Conservation (phyloP, 163 green algal genomes). For the Coccomyxa subellipsoidea region DNA sequence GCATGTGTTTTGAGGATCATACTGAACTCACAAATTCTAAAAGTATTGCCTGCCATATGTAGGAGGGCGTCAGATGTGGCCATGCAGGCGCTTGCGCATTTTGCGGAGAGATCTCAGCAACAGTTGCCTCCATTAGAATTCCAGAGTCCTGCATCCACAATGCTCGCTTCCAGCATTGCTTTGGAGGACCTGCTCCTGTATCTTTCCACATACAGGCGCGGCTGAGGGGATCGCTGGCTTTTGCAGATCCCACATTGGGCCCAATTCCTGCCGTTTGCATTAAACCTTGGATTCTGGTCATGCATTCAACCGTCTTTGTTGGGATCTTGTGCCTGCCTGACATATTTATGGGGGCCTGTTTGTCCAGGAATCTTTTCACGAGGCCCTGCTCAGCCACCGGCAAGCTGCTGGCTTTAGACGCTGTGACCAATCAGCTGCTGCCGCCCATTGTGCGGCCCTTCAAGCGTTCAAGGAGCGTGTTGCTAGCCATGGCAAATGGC, state of each 20-base stretch:
- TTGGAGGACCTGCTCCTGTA: constrained; percentile 60
- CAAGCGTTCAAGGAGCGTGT: not conserved
- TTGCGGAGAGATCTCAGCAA: constrained; percentile 19
- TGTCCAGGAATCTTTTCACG: constrained; percentile 46
- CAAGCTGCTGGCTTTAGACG: constrained; percentile 48
- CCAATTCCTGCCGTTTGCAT: too few relatives aligned
- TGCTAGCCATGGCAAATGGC: not conserved
- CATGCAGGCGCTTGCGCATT: constrained; percentile 43
- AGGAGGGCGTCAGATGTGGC: constrained; percentile 39
- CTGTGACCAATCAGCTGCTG: constrained; percentile 36
- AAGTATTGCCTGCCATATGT: too few relatives aligned
- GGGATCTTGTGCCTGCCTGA: not conserved
- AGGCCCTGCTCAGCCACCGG: constrained; percentile 40
- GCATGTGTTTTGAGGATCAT: too few relatives aligned
- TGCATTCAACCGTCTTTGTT: not conserved
- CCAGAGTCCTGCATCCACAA: not conserved
- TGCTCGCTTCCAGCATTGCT: constrained; percentile 11
- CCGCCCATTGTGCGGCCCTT: constrained; percentile 52
- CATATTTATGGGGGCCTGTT: not conserved
- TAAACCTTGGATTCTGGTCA: too few relatives aligned
- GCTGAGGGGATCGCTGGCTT: too few relatives aligned
- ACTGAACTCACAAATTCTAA: too few relatives aligned
- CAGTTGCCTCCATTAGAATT: not conserved
- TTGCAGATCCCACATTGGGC: too few relatives aligned
- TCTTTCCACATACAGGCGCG: constrained; percentile 36